Evolutionary conservation across 805 yeast genomes (phyloP), one percentile per base, ranked within the genome.

Genomic region (Yamadazyma kitorensis): DNA sequence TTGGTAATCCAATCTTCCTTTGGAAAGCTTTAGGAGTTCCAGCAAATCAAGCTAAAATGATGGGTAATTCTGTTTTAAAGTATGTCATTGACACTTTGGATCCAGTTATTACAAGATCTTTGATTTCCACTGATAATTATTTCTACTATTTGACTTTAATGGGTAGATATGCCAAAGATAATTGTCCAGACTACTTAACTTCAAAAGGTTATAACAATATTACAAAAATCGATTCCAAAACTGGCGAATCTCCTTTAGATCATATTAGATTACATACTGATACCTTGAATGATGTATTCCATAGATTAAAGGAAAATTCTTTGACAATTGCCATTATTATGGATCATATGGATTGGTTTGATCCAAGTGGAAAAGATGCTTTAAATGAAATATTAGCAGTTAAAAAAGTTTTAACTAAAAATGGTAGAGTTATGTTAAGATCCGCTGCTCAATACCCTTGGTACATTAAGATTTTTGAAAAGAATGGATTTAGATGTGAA

Each of bases 331-430:
- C 91, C 20, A 75, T 85, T 26, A 82, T 85, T 34, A 85, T 85
- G 95, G 95, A 85, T 57, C 95, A 85, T 57, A 83, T 86, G 93
- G 95, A 86, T 59, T 85, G 95, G 95, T 85, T 85, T 52, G 80
- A 80, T 46, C 80, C 85, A 23, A 54, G 66, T 11, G 82, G 81
- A 6, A 49, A 50, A 2, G 88, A 82, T 14, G 89, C 86, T 9
- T 61, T 70, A 29, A 68, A 70, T 27, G 94, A 86, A 55, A 78
- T 86, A 43, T 53, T 66, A 21, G 85, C 86, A 0, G 64, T 86
- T 28, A 69, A 70, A 52, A 66, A 70, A 31, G 82, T 88, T 13
- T 65, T 85, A 32, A 72, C 74, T 8, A 70, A 72, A 17, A 79
- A 80, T 20, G 95, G 94, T 10, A 70, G 87, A 38, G 93, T 84